phyloP scores from a whole-genome alignment of 768 basidiomycete genomes.

The Mycena galericulata region DNA sequence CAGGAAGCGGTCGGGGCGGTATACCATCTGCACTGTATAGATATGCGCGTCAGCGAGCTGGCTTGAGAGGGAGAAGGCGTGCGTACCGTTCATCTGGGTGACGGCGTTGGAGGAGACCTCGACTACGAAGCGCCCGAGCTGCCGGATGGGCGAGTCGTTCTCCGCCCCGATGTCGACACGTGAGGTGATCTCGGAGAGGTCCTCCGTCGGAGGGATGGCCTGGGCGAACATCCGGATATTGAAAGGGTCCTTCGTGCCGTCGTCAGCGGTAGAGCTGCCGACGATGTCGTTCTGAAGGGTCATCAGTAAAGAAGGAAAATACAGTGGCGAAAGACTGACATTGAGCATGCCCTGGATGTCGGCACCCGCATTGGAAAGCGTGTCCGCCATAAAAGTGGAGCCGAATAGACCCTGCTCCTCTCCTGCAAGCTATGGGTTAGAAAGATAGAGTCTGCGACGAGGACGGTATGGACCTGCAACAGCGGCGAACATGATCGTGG shows the following conservation, averaged over 20 bases:
- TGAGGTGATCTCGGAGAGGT: conserved; percentile 47
- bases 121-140: conserved; percentile 64
- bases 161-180: conserved; percentile 61
- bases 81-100: conserved; percentile 63
- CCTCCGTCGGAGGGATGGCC: conserved; percentile 62
- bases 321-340: not conserved
- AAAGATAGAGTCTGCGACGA: not conserved
- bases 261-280: conserved; percentile 62
- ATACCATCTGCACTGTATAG: conserved; percentile 59
- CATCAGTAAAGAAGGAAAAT: too few species aligned
- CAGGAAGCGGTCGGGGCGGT: conserved; percentile 64
- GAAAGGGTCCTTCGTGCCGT: conserved; percentile 58
- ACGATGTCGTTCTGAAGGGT: conserved; percentile 62
- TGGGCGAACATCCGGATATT: conserved; percentile 65
- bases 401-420: conserved; percentile 67
- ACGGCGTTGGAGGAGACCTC: conserved; percentile 62
- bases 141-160: conserved; percentile 64
- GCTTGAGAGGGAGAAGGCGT: not conserved
- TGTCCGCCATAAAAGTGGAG: conserved; percentile 59
- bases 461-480: conserved; percentile 40
- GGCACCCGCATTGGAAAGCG: conserved; percentile 47
- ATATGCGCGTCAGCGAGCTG: not conserved
- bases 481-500: conserved; percentile 65
- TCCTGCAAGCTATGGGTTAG: conserved; percentile 40
- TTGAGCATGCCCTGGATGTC: too few species aligned